Evolutionary conservation across 2,329 filamentous ascomycete genomes (phyloP).

Genomic region (Aphanocladium album): DNA sequence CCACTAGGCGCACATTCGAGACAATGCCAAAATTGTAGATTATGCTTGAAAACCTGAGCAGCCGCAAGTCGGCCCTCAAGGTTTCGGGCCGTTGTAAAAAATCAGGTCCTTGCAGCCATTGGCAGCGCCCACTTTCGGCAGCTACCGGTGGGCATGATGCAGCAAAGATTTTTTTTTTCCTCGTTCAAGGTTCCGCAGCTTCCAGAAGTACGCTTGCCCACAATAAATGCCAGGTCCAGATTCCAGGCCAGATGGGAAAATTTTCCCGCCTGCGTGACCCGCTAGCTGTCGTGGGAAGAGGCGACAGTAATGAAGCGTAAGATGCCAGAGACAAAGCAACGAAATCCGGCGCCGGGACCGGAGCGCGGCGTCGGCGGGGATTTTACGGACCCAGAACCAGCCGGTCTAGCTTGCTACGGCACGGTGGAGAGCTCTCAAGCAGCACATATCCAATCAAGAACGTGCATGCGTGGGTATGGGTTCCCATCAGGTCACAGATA

Average conservation of each 20-base stretch:
- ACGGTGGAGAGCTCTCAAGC: not conserved
- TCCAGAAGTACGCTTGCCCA: not conserved
- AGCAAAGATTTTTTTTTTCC: not conserved
- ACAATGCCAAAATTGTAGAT: not conserved
- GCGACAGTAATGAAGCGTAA: not conserved
- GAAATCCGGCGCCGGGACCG: conserved; percentile 7
- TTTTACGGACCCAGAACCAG: not conserved
- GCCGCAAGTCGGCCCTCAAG: not conserved
- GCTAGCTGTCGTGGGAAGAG: not conserved
- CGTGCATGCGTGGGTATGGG: not conserved
- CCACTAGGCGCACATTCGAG: not conserved
- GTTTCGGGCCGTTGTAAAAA: not conserved
- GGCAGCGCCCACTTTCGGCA: conserved; percentile 1
- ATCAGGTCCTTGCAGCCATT: not conserved
- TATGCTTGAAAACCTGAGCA: not conserved
- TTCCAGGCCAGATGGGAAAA: not conserved
- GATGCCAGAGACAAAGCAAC: not conserved
- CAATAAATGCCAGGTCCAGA: not conserved
- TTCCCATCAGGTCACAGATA: conserved; percentile 9
- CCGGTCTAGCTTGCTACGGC: conserved; percentile 1
- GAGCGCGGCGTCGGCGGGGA: conserved; percentile 1
- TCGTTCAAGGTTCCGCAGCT: not conserved
- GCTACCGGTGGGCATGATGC: not conserved
- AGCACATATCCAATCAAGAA: not conserved
- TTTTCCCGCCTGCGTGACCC: not conserved